phyloP scores from a whole-genome alignment of 2,329 filamentous ascomycete species.

The Dendrostoma leiphaemia region DNA sequence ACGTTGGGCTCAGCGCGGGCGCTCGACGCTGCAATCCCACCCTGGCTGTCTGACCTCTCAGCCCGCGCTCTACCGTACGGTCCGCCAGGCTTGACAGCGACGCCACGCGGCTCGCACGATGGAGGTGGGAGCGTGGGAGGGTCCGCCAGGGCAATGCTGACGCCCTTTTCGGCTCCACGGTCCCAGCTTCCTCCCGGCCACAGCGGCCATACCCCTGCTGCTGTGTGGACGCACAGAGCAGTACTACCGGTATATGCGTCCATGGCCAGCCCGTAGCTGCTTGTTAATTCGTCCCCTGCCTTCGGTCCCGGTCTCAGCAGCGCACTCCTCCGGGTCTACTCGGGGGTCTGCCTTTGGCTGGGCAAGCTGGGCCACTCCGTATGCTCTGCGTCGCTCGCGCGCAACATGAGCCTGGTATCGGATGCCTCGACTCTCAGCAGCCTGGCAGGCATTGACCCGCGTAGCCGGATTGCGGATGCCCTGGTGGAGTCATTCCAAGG shows the following conservation, averaged over 20 bases:
- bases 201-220: not conserved
- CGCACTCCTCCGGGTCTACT: not conserved
- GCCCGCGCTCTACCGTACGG: not conserved
- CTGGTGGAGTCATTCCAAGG: not conserved
- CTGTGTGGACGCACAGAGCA: not conserved
- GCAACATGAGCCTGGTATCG: not conserved
- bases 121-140: not conserved
- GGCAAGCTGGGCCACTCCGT: not conserved
- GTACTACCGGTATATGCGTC: too few species aligned
- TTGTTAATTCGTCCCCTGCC: too few species aligned
- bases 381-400: not conserved
- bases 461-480: not conserved
- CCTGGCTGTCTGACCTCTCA: not conserved
- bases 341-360: not conserved
- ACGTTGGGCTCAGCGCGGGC: too few species aligned
- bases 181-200: not conserved
- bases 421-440: not conserved
- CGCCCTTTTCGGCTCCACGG: slow-evolving; percentile 10
- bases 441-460: not conserved
- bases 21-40: not conserved
- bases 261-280: too few species aligned
- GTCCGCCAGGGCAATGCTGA: not conserved
- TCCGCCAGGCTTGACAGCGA: not conserved
- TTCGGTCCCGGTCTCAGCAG: not conserved
- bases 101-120: not conserved